Percentiles rank a stretch among this genome's conserved stretches.
These are phyloP conservation scores for Verticillium albo-atrum DNA, from an alignment of 2,329 filamentous ascomycete genomes.

Conservation along the genomic window DNA sequence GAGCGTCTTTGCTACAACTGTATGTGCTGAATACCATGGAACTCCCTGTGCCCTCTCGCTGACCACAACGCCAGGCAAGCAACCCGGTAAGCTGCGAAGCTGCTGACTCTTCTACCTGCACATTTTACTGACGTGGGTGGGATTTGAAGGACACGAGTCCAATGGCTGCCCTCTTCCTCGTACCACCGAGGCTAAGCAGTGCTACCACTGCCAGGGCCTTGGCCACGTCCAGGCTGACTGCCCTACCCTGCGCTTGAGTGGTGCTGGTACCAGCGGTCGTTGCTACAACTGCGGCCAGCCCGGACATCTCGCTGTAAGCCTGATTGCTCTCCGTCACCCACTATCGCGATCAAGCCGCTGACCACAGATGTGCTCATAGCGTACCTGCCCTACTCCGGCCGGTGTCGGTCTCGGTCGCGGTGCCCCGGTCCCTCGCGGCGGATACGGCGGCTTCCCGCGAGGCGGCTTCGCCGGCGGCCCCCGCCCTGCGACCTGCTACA, in stretches of 20 bases:
- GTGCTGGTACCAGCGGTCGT: slow-evolving; percentile 73
- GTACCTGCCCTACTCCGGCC: slow-evolving; percentile 77
- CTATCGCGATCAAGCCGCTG: background rate
- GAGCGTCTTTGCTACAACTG: slow-evolving; percentile 99
- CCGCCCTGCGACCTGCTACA: slow-evolving; percentile 67
- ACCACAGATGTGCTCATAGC: slow-evolving; percentile 37
- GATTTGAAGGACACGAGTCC: slow-evolving; percentile 77
- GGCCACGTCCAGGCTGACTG: slow-evolving; percentile 99
- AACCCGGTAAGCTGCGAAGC: slow-evolving; percentile 55
- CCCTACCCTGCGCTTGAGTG: slow-evolving; percentile 89
- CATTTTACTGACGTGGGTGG: slow-evolving; percentile 11
- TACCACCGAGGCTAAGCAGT: slow-evolving; percentile 98
- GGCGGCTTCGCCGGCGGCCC: slow-evolving; percentile 71
- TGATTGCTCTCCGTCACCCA: slow-evolving; percentile 12
- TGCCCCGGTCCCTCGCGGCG: slow-evolving; percentile 65
- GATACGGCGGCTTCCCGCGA: slow-evolving; percentile 63
- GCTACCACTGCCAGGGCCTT: slow-evolving; percentile 98
- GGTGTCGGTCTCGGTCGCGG: slow-evolving; percentile 60
- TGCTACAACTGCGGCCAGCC: slow-evolving; percentile 97
- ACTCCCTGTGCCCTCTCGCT: background rate
- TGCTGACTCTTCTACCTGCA: background rate
- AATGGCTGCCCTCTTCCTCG: slow-evolving; percentile 95
- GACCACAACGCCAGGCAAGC: slow-evolving; percentile 56
- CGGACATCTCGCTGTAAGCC: slow-evolving; percentile 80
- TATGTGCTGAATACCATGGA: slow-evolving; percentile 39